Conservation (phyloP, 2,329 filamentous ascomycete species). For the Hymenoscyphus fructigenus region DNA sequence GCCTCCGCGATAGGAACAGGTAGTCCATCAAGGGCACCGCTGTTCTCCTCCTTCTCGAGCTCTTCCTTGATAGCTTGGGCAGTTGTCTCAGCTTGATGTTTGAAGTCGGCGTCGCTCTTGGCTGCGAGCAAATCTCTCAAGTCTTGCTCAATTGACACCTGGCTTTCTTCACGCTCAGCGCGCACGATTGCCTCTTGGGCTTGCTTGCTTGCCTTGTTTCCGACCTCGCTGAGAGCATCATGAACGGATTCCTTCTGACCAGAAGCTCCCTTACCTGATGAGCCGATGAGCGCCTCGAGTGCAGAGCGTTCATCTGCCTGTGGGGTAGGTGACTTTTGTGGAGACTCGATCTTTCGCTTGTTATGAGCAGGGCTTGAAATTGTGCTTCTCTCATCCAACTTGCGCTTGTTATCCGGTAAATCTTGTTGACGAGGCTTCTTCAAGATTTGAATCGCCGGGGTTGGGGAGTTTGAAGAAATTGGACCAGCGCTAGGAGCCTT, state of each 20-base stretch:
- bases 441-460: constrained; percentile 35
- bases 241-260: constrained; percentile 64
- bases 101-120: constrained; percentile 54
- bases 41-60: constrained; percentile 54
- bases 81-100: constrained; percentile 48
- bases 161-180: constrained; percentile 45
- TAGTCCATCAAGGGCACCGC: constrained; percentile 53
- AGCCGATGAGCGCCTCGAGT: constrained; percentile 33
- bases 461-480: constrained; percentile 35
- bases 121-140: constrained; percentile 50
- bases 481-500: constrained; percentile 42
- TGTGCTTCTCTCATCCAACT: constrained; percentile 30
- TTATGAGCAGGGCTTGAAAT: constrained; percentile 30
- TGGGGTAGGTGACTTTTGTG: constrained; percentile 28
- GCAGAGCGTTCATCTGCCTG: constrained; percentile 40
- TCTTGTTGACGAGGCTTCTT: constrained; percentile 34
- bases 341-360: constrained; percentile 33
- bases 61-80: constrained; percentile 52
- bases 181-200: constrained; percentile 63
- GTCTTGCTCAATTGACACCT: constrained; percentile 49
- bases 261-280: constrained; percentile 18
- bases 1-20: constrained; percentile 53
- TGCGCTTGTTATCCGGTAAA: constrained; percentile 32
- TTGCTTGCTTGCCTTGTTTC: constrained; percentile 56
- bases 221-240: constrained; percentile 67